Evolutionary conservation across 805 yeast genomes (phyloP).

Genomic region (Kodamaea kakaduensis): DNA sequence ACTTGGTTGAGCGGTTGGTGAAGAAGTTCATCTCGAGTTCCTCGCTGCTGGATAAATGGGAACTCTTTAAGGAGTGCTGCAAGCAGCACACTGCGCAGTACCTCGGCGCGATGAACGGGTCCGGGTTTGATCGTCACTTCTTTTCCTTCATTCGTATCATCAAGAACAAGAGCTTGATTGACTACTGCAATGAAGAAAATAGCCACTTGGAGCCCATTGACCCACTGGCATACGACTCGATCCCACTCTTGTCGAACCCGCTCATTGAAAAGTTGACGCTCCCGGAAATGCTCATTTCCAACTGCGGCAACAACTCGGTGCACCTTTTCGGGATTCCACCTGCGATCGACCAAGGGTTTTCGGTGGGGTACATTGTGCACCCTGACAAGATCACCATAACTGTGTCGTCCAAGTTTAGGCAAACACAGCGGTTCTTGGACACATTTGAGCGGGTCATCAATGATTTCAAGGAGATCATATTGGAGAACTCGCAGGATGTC

Average conservation of each 20-base stretch:
- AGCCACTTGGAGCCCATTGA: conserved; percentile 35
- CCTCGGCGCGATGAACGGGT: conserved; percentile 52
- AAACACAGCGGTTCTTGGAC: conserved; percentile 71
- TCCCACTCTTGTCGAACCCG: conserved; percentile 34
- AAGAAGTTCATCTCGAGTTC: conserved; percentile 62
- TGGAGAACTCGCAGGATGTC: conserved; percentile 30
- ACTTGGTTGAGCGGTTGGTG: conserved; percentile 46
- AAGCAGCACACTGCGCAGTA: conserved; percentile 47
- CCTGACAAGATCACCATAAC: conserved; percentile 74
- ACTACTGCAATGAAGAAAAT: conserved; percentile 41
- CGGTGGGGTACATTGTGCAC: conserved; percentile 88
- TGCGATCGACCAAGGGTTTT: conserved; percentile 83
- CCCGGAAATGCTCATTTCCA: conserved; percentile 48
- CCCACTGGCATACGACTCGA: conserved; percentile 15
- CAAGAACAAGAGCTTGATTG: conserved; percentile 38
- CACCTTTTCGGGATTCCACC: conserved; percentile 91
- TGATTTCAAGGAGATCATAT: conserved; percentile 53
- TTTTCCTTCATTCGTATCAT: conserved; percentile 58
- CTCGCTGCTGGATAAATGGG: conserved; percentile 45
- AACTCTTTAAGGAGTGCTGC: conserved; percentile 48
- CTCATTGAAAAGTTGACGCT: conserved; percentile 29
- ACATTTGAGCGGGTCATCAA: conserved; percentile 60
- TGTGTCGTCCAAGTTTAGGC: conserved; percentile 83
- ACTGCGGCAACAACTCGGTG: conserved; percentile 90
- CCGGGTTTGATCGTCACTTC: conserved; percentile 71